Evolutionary conservation across 2,329 filamentous ascomycete genomes (phyloP).

Genomic region (Sporothrix brasiliensis): DNA sequence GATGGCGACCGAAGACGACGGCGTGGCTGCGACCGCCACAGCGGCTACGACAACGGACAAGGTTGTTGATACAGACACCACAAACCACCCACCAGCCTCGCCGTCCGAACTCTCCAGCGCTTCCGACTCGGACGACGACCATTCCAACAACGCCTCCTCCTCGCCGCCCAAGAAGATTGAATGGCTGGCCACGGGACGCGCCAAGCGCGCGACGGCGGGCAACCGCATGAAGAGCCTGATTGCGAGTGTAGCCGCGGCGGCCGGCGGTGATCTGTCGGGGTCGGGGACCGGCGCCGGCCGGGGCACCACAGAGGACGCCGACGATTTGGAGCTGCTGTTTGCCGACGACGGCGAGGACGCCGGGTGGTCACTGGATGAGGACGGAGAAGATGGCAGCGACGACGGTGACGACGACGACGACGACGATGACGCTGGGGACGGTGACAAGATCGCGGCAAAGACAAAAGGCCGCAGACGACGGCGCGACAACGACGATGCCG

Average conservation of each 20-base stretch:
- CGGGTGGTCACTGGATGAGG: conserved; percentile 72
- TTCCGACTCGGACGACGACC: conserved; percentile 35
- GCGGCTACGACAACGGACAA: neutral
- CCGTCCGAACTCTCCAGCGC: conserved; percentile 30
- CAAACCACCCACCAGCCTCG: neutral
- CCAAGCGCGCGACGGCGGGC: conserved; percentile 78
- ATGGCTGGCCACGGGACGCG: conserved; percentile 73
- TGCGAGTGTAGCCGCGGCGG: conserved; percentile 67
- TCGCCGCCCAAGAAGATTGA: conserved; percentile 50
- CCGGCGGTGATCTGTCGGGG: conserved; percentile 7
- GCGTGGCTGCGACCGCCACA: conserved; percentile 7
- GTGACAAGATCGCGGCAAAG: conserved; percentile 51
- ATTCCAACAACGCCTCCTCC: conserved; percentile 34
- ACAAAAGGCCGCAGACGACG: neutral
- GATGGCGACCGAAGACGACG: conserved; percentile 33
- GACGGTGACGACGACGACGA: conserved; percentile 68
- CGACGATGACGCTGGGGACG: conserved; percentile 70
- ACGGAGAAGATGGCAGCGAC: conserved; percentile 70
- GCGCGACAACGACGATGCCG: conserved; percentile 55
- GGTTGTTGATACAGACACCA: neutral
- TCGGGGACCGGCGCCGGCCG: neutral
- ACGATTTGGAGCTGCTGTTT: conserved; percentile 73
- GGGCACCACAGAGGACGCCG: conserved; percentile 47
- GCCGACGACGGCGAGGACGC: conserved; percentile 70
- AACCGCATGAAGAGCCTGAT: conserved; percentile 80